Evolutionary conservation across 345 rosid species (phyloP), one percentile per base, ranked within the genome.

Genomic region (Gossypium australe): DNA sequence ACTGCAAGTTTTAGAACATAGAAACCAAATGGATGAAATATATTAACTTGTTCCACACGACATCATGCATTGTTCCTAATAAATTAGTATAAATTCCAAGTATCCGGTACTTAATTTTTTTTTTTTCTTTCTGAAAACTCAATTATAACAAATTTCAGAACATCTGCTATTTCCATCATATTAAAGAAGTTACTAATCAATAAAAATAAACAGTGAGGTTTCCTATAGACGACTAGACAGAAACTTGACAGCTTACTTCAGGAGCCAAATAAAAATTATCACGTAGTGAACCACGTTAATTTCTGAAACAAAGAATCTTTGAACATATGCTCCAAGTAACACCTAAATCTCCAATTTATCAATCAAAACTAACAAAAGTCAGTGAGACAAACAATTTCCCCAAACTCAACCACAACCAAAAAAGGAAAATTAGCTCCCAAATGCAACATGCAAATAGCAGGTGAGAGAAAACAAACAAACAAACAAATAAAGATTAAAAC

Each of bases 291-390:
- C 83, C 79, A 75, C 81, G 72, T 75, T 80, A 89, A 48, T 81
- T 82, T 82, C 84, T 87, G 76, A 87, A 84, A 80, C 88, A 87
- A 90, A 79, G 86, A 81, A 83, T 82, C 92, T 85, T 89, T 88
- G 85, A 86, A 81, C 83, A 78, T 62, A 80, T 59, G 86, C 89
- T 85, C 94, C 90, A 88, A 75, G 83, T 29, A 87, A 83, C 73
- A 86, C 93, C 91, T 89, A 92, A 77, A 86, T 84, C 85, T 83
- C 63, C 85, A 87, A 80, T 79, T 85, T 81, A 79, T 78, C 77
- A 67, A 88, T 84, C 77, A 92, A 87, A 71, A 78, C 51, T 75
- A 56, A 76, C 25, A 25, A 25, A 25, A 25, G 25, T 25, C 25
- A 20, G 59, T 59, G 65, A 53, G 49, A 55, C 9, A 73, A 71